Conservation (phyloP, 202 grass and related monocot species). For the Panicum virgatum region DNA sequence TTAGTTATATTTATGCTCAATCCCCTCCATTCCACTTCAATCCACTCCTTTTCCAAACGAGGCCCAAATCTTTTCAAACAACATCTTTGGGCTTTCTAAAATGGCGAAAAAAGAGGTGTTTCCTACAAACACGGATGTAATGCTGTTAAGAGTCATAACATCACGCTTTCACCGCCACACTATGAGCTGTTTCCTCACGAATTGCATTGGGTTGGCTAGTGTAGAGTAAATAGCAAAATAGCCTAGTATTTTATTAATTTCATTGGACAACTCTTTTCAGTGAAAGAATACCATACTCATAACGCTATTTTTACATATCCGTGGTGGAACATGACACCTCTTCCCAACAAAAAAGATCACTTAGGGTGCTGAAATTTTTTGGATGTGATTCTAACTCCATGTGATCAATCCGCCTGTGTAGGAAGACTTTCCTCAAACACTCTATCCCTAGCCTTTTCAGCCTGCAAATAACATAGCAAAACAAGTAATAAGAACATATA, state of each 20-base stretch:
- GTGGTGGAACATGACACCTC: neutral
- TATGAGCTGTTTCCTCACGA: neutral
- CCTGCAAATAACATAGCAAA: conserved; percentile 42
- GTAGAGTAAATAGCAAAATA: neutral
- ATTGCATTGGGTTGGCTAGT: neutral
- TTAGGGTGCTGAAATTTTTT: neutral
- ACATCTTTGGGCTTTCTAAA: neutral
- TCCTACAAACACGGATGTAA: too few species aligned
- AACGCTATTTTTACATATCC: neutral
- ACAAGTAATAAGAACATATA: conserved; percentile 6
- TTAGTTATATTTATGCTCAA: too few species aligned
- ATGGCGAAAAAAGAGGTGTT: too few species aligned
- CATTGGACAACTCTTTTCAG: neutral
- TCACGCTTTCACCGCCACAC: neutral
- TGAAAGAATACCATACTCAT: neutral
- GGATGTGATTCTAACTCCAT: neutral
- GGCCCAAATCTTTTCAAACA: neutral
- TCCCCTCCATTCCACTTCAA: too few species aligned
- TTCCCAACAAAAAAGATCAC: neutral
- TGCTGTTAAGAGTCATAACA: too few species aligned
- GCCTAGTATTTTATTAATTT: neutral
- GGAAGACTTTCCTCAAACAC: conserved; percentile 43
- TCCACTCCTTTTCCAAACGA: too few species aligned
- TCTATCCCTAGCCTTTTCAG: conserved; percentile 48
- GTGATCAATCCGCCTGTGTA: conserved; percentile 20